Evolutionary conservation across 768 basidiomycete genomes (phyloP), one percentile per base, ranked within the genome.

Genomic region (Pleurotus giganteus): DNA sequence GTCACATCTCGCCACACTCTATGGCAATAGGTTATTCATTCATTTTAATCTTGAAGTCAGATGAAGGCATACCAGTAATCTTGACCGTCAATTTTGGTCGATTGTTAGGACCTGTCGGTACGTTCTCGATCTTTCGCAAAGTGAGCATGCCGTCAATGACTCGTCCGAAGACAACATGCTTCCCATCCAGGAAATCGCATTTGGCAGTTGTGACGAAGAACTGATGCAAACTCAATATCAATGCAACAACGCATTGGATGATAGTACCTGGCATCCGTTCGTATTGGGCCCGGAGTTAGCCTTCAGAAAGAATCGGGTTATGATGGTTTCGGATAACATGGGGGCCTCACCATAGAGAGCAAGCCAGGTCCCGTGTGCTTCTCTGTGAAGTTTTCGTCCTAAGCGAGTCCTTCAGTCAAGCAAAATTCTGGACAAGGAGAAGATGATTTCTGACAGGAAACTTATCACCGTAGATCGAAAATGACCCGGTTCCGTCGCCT

Each of bases 191-290:
- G 71, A 98, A 98, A 58, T 95, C 92, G 59, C 95, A 96, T 61
- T 91, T 89, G 7, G 85, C 91, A 1, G 92, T 94, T 0, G 97
- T 99, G 66, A 99, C 87, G 78, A 99, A 99, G 77, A 98, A 99
- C 84, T 96, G 67, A 32, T 53, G 11, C 15, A 45, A 28, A 36
- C 37, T 41, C 24, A 49, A 3, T 28, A n/a, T n/a, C n/a, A n/a
- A n/a, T n/a, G n/a, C n/a, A n/a, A n/a, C n/a, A n/a, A n/a, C n/a
- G n/a, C n/a, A n/a, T n/a, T n/a, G n/a, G n/a, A n/a, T n/a, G n/a
- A n/a, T n/a, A n/a, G n/a, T 57, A 84, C 84, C 70, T 93, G 94
- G 69, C 92, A 95, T 2, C 95, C 96, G 59, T 98, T 98, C 12
- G 94, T 95, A 64, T 92, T 88, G 2, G 89, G 82, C 4, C 96